Conservation (phyloP, 495 filamentous ascomycete genomes). For the Aspergillus olivimuriae region DNA sequence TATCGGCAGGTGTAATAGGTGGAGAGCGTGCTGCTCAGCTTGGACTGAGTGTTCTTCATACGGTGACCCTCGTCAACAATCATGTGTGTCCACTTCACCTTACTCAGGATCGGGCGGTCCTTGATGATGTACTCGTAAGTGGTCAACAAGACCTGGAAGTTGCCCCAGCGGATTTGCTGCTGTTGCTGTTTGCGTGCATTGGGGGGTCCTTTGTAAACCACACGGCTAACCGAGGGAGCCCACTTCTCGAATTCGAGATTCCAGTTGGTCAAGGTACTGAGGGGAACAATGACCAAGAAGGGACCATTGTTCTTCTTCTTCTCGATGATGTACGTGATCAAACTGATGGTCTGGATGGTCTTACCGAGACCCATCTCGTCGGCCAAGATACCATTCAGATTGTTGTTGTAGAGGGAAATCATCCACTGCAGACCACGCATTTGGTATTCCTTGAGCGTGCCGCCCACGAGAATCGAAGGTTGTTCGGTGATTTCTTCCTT, state of each 20-base stretch:
- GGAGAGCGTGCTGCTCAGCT: slow-evolving; percentile 89
- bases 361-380: slow-evolving; percentile 99
- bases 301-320: slow-evolving; percentile 89
- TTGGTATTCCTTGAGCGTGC: slow-evolving; percentile 94
- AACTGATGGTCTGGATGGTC: slow-evolving; percentile 97
- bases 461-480: slow-evolving; percentile 79
- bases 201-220: slow-evolving; percentile 97
- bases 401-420: slow-evolving; percentile 99
- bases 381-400: slow-evolving; percentile 95
- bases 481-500: slow-evolving; percentile 84
- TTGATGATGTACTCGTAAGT: slow-evolving; percentile 99
- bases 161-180: slow-evolving; percentile 85
- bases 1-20: slow-evolving; percentile 92
- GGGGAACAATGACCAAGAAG: slow-evolving; percentile 91
- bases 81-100: slow-evolving; percentile 99
- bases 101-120: slow-evolving; percentile 86
- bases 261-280: slow-evolving; percentile 98
- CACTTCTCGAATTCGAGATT: slow-evolving; percentile 98
- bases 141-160: slow-evolving; percentile 93
- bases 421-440: slow-evolving; percentile 98
- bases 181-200: slow-evolving; percentile 84
- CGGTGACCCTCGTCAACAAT: slow-evolving; percentile 99
- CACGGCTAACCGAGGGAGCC: slow-evolving; percentile 76
- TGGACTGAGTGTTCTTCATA: slow-evolving; percentile 99
- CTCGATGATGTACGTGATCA: slow-evolving; percentile 95